Conservation (phyloP, 441 rosid genomes). For the Brassica balearica region DNA sequence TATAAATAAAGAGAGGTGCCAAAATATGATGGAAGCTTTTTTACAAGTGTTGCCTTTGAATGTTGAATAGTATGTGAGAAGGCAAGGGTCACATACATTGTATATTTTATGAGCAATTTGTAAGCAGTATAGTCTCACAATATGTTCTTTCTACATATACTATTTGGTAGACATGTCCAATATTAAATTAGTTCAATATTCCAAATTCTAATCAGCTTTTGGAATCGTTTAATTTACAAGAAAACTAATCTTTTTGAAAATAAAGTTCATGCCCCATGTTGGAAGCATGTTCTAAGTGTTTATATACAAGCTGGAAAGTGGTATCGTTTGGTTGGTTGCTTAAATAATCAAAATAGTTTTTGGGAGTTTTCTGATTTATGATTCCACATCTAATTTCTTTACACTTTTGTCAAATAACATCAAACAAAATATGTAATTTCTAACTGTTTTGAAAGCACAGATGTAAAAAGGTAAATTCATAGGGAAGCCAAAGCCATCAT, state of each 20-base stretch:
- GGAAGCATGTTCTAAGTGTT: slow-evolving; percentile 42
- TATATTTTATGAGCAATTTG: neutral
- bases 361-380: neutral
- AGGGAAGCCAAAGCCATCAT: slow-evolving; percentile 41
- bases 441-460: neutral
- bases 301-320: slow-evolving; percentile 40
- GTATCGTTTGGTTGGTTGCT: slow-evolving; percentile 39
- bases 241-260: slow-evolving; percentile 31
- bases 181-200: neutral
- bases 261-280: slow-evolving; percentile 39
- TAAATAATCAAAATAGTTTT: slow-evolving; percentile 21
- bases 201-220: slow-evolving; percentile 26
- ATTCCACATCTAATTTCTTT: slow-evolving; percentile 8
- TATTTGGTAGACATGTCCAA: slow-evolving; percentile 6
- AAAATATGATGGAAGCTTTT: slow-evolving; percentile 3
- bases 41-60: slow-evolving; percentile 1
- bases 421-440: neutral
- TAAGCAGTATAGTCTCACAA: neutral
- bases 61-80: neutral
- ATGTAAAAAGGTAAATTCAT: slow-evolving; percentile 39
- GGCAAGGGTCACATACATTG: neutral
- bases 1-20: neutral
- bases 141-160: neutral
- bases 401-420: neutral
- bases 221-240: slow-evolving; percentile 22